A percentile compares a stretch with the other conserved stretches of the same genome.
phyloP scores from a whole-genome alignment of 148 eudicot species.

The Limonium bicolor region DNA sequence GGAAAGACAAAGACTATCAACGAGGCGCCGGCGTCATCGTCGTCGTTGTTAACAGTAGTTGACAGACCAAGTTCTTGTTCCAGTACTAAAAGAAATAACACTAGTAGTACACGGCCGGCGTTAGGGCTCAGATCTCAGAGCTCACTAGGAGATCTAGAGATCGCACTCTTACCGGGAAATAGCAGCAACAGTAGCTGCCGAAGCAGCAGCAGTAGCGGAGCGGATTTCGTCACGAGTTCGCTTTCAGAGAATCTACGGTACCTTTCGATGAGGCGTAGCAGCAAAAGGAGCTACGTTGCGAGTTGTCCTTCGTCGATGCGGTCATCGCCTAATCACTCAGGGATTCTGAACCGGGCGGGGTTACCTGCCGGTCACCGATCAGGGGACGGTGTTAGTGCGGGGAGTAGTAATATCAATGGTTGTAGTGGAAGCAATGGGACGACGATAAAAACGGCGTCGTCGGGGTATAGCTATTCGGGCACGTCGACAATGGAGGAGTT shows the following conservation, averaged over 20 bases:
- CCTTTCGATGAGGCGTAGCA: constrained; percentile 19
- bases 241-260: constrained; percentile 14
- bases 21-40: too few species aligned
- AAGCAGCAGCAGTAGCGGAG: not conserved
- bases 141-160: not conserved
- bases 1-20: not conserved
- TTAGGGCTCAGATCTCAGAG: too few species aligned
- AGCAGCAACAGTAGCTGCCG: not conserved
- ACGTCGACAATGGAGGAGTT: constrained; percentile 79
- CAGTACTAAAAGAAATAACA: too few species aligned
- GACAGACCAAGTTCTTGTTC: too few species aligned
- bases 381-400: too few species aligned
- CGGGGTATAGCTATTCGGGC: constrained; percentile 9
- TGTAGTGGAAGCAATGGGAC: not conserved
- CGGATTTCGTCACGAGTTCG: not conserved
- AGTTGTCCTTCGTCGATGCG: constrained; percentile 93
- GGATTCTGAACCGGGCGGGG: constrained; percentile 25
- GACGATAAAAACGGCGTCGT: too few species aligned
- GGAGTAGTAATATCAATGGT: too few species aligned
- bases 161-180: not conserved
- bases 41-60: too few species aligned
- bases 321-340: constrained; percentile 78
- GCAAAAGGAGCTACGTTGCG: constrained; percentile 24
- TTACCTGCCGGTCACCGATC: constrained; percentile 8
- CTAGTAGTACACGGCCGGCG: too few species aligned